Evolutionary conservation across 352 stramenopile genomes (phyloP), one percentile per base, ranked within the genome.

Genomic region (Phytophthora ohioensis): DNA sequence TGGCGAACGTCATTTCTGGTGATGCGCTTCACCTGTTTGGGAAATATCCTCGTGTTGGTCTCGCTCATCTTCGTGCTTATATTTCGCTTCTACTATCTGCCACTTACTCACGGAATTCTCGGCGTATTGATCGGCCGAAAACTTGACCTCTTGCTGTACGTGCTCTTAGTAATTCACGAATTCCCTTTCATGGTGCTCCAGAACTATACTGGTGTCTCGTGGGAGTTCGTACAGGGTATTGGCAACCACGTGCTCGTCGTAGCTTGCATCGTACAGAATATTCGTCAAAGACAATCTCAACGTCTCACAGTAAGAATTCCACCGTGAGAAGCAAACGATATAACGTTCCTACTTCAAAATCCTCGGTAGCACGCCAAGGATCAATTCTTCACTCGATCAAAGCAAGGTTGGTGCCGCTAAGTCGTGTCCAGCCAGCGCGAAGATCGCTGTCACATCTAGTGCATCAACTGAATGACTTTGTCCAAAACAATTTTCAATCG

Each of bases 1-100:
- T 48, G 5, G 34, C 58, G 10, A 38, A 31, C 7, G 12, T 62
- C 8, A n/a, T 55, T 8, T 31, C 17, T 0, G 31, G 41, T 0
- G 46, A 64, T 11, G 17, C 10, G 3, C 15, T 75, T 27, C 55
- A 75, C 41, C 5, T 35, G 2, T 3, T 60, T 11, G 36, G 51
- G 30, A 27, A 73, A 79, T 35, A 38, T 75, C 3, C 31, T 66
- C 1, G 63, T 77, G 38, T 56, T 58, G 2, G 9, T 64, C 12
- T 63, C 63, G 3, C 58, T 79, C 0, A 11, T 63, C 2, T 74
- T 77, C 38, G 63, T 79, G 11, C 31, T 71, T 12, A 39, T 64
- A 11, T 76, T 74, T 30, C 72, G 62, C 1, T 79, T 79, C 68
- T 73, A 54, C 59, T 76, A 71, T 21, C 32, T 79, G 9, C 68